phyloP scores from a whole-genome alignment of 805 yeast genomes.

The Helenozyma baotianmanensis region DNA sequence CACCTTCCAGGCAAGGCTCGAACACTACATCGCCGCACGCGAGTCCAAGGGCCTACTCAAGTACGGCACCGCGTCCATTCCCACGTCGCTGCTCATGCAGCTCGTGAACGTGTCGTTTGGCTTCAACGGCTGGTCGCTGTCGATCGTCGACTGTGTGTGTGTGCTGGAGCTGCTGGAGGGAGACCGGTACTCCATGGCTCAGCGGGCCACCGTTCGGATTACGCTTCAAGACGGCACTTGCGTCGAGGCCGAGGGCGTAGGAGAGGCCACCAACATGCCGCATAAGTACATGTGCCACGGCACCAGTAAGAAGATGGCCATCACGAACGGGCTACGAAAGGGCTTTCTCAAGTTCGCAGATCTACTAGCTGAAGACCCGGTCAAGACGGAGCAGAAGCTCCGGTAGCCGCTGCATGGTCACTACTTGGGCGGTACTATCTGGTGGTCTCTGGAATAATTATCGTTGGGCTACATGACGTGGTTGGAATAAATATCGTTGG shows the following conservation, averaged over 20 bases:
- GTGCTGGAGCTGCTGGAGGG: constrained; percentile 19
- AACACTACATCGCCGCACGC: constrained; percentile 23
- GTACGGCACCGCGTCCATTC: constrained; percentile 2
- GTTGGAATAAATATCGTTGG: too few relatives aligned
- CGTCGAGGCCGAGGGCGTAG: constrained; percentile 36
- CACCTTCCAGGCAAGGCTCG: constrained; percentile 44
- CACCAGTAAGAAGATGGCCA: constrained; percentile 45
- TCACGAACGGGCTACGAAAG: constrained; percentile 40
- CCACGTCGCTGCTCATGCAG: constrained; percentile 17
- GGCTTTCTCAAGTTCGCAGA: constrained; percentile 35
- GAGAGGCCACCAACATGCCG: constrained; percentile 30
- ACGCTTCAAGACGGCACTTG: constrained; percentile 42
- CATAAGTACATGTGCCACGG: constrained; percentile 29
- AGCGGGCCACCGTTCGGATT: constrained; percentile 30
- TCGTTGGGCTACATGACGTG: too few relatives aligned
- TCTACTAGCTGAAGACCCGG: constrained; percentile 2
- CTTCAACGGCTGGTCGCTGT: constrained; percentile 53
- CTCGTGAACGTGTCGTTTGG: constrained; percentile 53
- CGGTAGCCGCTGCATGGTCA: too few relatives aligned
- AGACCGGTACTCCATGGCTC: constrained; percentile 19
- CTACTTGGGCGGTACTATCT: too few relatives aligned
- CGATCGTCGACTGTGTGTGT: constrained; percentile 24
- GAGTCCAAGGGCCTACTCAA: constrained; percentile 7
- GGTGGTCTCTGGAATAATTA: too few relatives aligned
- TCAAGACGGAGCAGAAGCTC: neutral